Conservation (phyloP, 768 basidiomycete species). For the Lactarius trivialis region DNA sequence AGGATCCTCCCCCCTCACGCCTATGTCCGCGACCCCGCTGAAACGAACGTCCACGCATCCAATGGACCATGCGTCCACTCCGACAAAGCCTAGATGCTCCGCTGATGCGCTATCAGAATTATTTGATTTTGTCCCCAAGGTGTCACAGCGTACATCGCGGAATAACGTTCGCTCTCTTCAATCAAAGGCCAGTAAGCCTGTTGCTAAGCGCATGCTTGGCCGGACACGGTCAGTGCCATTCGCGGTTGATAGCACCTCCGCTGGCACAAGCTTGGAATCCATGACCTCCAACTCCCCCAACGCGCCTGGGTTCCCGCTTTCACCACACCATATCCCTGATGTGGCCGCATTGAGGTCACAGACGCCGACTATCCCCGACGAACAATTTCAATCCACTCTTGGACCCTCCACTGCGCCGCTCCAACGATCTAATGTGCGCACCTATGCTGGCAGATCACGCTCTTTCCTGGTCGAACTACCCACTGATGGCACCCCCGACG, state of each 20-base stretch:
- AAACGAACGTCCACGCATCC: conserved; percentile 6
- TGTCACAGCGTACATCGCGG: background rate
- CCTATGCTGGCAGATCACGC: conserved; percentile 73
- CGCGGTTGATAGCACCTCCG: conserved; percentile 7
- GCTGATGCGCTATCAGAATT: conserved; percentile 42
- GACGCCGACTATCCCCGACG: conserved; percentile 23
- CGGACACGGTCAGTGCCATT: conserved; percentile 61
- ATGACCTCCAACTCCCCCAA: conserved; percentile 21
- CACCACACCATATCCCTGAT: conserved; percentile 22
- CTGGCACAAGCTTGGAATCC: conserved; percentile 30
- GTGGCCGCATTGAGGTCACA: conserved; percentile 6
- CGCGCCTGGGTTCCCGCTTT: conserved; percentile 21
- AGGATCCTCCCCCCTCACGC: conserved; percentile 19
- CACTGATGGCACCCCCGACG: conserved; percentile 9
- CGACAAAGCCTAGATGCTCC: conserved; percentile 15
- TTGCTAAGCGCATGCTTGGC: conserved; percentile 68
- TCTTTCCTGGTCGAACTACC: conserved; percentile 69
- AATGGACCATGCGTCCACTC: conserved; percentile 12
- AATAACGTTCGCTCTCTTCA: conserved; percentile 6
- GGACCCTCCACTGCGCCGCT: conserved; percentile 11
- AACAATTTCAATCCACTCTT: conserved; percentile 16
- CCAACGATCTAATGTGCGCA: conserved; percentile 42
- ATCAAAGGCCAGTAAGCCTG: conserved; percentile 24
- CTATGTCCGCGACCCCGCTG: conserved; percentile 4
- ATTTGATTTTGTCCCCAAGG: conserved; percentile 35